Evolutionary conservation across 177 flowering plant species (phyloP).

Genomic region (Tripterygium wilfordii): DNA sequence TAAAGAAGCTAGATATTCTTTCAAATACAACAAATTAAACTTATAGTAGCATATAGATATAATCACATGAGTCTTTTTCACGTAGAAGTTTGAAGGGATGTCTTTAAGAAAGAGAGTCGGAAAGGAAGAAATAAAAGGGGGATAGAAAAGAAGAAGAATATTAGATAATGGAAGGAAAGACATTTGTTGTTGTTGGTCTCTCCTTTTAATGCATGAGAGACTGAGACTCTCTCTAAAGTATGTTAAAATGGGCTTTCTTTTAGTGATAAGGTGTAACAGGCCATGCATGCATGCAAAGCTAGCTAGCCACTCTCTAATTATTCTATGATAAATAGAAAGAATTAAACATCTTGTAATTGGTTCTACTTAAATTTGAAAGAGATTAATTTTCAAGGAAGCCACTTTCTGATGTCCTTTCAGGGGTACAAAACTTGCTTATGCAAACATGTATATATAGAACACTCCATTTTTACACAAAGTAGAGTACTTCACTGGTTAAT

Average conservation of each 20-base stretch:
- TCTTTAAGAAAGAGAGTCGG: slow-evolving; percentile 8
- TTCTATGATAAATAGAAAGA: too few relatives aligned
- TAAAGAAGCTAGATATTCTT: neutral
- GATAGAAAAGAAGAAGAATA: slow-evolving; percentile 2
- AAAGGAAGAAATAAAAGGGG: slow-evolving; percentile 2
- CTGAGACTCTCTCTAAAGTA: slow-evolving; percentile 24
- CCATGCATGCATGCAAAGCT: too few relatives aligned
- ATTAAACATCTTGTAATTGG: too few relatives aligned
- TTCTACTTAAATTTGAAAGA: too few relatives aligned
- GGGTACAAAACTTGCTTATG: neutral
- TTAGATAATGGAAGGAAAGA: slow-evolving; percentile 16
- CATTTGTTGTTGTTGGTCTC: slow-evolving; percentile 38
- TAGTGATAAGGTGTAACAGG: slow-evolving; percentile 13
- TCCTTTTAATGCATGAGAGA: slow-evolving; percentile 57
- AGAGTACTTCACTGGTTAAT: too few relatives aligned
- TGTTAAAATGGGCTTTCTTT: slow-evolving; percentile 18
- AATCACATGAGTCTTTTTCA: too few relatives aligned
- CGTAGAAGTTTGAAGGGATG: slow-evolving; percentile 16
- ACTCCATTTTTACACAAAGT: too few relatives aligned
- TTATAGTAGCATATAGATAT: too few relatives aligned
- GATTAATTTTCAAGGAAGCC: slow-evolving; percentile 13
- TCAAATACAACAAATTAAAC: too few relatives aligned
- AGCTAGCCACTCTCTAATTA: too few relatives aligned
- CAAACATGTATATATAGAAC: neutral
- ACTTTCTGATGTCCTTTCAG: slow-evolving; percentile 16